phyloP scores from a whole-genome alignment of 2,329 filamentous ascomycete genomes.

The Colletotrichum lupini region DNA sequence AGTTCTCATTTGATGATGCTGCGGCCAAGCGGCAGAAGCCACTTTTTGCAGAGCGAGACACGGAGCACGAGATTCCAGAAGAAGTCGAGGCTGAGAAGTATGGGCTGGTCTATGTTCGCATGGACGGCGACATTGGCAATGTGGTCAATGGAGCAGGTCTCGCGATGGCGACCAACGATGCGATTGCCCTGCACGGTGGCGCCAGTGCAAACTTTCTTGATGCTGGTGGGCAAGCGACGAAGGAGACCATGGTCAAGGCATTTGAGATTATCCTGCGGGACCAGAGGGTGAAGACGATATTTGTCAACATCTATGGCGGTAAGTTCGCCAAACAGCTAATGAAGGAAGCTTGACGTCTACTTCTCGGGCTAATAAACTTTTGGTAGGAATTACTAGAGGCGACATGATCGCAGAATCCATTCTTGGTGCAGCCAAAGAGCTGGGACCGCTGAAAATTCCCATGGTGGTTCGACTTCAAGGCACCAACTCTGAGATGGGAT shows the following conservation, averaged over 20 bases:
- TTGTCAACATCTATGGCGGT: conserved; percentile 68
- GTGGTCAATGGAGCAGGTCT: conserved; percentile 90
- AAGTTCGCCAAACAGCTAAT: conserved; percentile 4
- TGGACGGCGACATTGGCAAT: conserved; percentile 76
- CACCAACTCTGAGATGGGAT: conserved; percentile 54
- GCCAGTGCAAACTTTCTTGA: conserved; percentile 86
- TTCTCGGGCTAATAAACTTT: conserved; percentile 22
- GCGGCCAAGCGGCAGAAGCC: conserved; percentile 53
- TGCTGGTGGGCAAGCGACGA: conserved; percentile 88
- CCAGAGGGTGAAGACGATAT: conserved; percentile 73
- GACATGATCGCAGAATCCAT: conserved; percentile 64
- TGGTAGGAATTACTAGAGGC: conserved; percentile 57
- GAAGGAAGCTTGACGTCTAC: conserved; percentile 18
- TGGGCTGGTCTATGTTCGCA: conserved; percentile 83
- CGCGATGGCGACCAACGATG: conserved; percentile 92
- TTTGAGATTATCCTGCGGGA: conserved; percentile 82
- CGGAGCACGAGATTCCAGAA: conserved; percentile 44
- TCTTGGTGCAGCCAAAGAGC: conserved; percentile 51
- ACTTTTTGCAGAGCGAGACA: conserved; percentile 51
- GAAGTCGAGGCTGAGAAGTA: conserved; percentile 59
- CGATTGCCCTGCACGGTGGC: conserved; percentile 75
- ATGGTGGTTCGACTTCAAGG: conserved; percentile 60
- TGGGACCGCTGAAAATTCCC: conserved; percentile 51
- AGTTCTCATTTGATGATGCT: conserved; percentile 60
- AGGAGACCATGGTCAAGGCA: conserved; percentile 80